phyloP scores from a whole-genome alignment of 345 rosid species.

The Citrus australasica region DNA sequence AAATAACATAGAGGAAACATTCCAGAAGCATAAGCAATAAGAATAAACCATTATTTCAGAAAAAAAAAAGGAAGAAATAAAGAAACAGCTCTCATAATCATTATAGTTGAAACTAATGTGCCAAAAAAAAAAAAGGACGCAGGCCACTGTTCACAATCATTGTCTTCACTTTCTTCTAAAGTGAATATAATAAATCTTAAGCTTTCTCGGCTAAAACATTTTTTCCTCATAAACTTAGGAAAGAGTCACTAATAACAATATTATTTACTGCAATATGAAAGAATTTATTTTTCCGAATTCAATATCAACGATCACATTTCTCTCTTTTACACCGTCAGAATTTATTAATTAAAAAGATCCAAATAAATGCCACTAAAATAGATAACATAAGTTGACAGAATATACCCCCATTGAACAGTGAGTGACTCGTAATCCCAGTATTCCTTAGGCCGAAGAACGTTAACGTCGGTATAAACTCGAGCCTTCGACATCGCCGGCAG shows the following conservation, averaged over 20 bases:
- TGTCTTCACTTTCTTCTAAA: not conserved
- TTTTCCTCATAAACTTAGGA: not conserved
- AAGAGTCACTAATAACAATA: not conserved
- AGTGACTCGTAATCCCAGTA: slow-evolving; percentile 93
- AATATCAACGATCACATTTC: not conserved
- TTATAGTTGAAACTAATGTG: not conserved
- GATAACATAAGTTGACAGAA: not conserved
- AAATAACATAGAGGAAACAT: slow-evolving; percentile 8
- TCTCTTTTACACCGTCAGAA: not conserved
- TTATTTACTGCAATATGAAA: not conserved
- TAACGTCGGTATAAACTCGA: slow-evolving; percentile 78
- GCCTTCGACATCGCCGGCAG: slow-evolving; percentile 76
- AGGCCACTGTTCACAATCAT: not conserved
- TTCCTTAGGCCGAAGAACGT: slow-evolving; percentile 84
- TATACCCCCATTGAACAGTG: slow-evolving; percentile 83
- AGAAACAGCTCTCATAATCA: not conserved
- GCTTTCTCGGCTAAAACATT: not conserved
- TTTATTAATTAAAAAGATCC: not conserved
- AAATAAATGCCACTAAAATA: not conserved
- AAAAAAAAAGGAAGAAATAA: not conserved
- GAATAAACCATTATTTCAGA: not conserved
- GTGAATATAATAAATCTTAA: not conserved
- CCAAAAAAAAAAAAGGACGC: not conserved
- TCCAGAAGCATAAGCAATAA: not conserved
- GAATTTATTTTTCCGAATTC: not conserved